Evolutionary conservation across 257 asterid genomes (phyloP).

Genomic region (Fraxinus americana): DNA sequence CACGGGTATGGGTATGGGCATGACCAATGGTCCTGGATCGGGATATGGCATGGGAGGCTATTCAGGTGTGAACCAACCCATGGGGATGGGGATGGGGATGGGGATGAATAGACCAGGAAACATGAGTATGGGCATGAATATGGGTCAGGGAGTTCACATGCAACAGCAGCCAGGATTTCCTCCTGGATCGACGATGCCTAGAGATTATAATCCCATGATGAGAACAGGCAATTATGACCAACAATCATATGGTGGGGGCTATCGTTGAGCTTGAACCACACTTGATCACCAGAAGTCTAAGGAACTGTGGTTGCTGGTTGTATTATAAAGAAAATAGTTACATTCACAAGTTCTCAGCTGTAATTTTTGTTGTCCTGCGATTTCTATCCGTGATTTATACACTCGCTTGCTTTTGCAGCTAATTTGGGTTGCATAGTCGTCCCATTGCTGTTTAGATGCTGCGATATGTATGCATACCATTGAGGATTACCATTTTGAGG

Average conservation of each 20-base stretch:
- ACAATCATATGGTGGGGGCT: slow-evolving; percentile 80
- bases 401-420: not conserved
- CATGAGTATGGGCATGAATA: slow-evolving; percentile 15
- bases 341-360: not conserved
- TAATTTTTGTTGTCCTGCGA: not conserved
- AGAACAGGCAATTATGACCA: slow-evolving; percentile 70
- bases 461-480: not conserved
- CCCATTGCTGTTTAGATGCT: not conserved
- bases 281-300: not conserved
- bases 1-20: slow-evolving; percentile 42
- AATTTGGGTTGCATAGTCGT: not conserved
- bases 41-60: slow-evolving; percentile 43
- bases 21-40: slow-evolving; percentile 27
- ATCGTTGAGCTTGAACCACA: slow-evolving; percentile 41
- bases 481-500: not conserved
- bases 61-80: not conserved
- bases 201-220: slow-evolving; percentile 68
- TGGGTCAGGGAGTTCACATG: slow-evolving; percentile 44
- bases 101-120: slow-evolving; percentile 2
- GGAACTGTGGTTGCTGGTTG: slow-evolving; percentile 16
- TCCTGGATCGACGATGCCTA: slow-evolving; percentile 55
- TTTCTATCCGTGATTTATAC: not conserved
- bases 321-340: slow-evolving; percentile 25
- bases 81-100: slow-evolving; percentile 1
- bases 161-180: slow-evolving; percentile 73